Percentiles rank a stretch among this genome's conserved stretches.
These are phyloP conservation scores for Angophora floribunda DNA, from an alignment of 345 rosid species.

Conservation along the genomic window DNA sequence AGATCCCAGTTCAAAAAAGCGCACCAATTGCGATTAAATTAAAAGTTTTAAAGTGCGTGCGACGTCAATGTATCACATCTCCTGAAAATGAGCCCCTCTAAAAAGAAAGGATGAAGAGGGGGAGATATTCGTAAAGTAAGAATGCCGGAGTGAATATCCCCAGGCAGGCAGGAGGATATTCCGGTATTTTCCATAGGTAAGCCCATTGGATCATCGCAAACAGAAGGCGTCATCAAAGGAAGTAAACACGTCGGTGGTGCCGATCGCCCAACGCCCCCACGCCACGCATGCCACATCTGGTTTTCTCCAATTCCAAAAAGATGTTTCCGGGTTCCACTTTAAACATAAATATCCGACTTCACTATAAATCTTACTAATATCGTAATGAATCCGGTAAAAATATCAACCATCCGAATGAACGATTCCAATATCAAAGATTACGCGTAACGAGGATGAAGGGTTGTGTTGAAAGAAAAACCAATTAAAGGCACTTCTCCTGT, in stretches of 20 bases:
- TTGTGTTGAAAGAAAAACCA: neutral
- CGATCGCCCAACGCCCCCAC: neutral
- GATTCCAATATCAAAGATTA: neutral
- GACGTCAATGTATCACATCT: no score
- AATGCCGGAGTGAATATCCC: neutral
- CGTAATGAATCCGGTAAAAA: fast-evolving
- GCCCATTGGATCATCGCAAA: neutral
- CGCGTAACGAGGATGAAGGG: neutral
- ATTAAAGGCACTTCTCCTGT: neutral
- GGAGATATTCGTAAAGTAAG: neutral
- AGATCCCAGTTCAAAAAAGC: fast-evolving
- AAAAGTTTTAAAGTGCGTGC: no score
- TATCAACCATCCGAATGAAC: neutral
- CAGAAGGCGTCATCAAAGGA: neutral
- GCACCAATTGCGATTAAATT: fast-evolving
- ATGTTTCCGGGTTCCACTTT: neutral
- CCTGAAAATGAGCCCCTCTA: neutral
- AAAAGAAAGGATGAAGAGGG: neutral
- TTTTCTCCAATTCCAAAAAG: neutral
- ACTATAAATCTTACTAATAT: neutral
- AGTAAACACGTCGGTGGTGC: neutral
- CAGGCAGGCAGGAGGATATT: neutral
- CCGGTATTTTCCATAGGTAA: neutral
- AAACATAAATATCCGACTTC: neutral
- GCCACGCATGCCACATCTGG: neutral